Conservation (phyloP, 768 basidiomycete species). For the Termitomyces sp. region DNA sequence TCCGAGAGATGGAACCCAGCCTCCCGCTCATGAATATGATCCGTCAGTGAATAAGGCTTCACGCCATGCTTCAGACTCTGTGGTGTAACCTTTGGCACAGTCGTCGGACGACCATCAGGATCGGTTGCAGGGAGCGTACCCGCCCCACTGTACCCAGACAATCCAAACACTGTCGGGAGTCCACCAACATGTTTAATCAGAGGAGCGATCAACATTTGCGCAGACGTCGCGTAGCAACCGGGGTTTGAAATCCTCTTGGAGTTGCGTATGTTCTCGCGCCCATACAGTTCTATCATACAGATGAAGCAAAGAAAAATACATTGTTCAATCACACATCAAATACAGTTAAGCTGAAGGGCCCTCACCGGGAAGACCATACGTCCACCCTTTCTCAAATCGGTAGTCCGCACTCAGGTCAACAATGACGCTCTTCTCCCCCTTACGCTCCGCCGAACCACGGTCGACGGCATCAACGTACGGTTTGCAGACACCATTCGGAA, state of each 20-base stretch:
- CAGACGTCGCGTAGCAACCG: constrained; percentile 94
- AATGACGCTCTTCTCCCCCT: constrained; percentile 64
- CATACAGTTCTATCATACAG: constrained; percentile 74
- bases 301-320: constrained; percentile 28
- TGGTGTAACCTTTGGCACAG: constrained; percentile 77
- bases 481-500: constrained; percentile 96
- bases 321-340: constrained; percentile 22
- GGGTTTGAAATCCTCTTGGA: constrained; percentile 94
- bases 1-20: constrained; percentile 78
- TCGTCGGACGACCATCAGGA: constrained; percentile 66
- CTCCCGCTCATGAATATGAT: constrained; percentile 99
- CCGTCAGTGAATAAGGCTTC: constrained; percentile 86
- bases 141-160: constrained; percentile 94
- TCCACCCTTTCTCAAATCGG: constrained; percentile 93
- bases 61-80: constrained; percentile 74
- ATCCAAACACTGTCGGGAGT: constrained; percentile 84
- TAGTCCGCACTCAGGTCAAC: constrained; percentile 95
- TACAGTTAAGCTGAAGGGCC: constrained; percentile 37
- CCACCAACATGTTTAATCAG: constrained; percentile 66
- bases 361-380: constrained; percentile 99
- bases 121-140: constrained; percentile 78
- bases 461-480: constrained; percentile 97
- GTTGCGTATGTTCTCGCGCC: constrained; percentile 58
- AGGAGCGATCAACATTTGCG: constrained; percentile 90
- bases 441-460: constrained; percentile 59